These are phyloP conservation scores for Saraca asoca DNA, from an alignment of 331 rosid species.

Conservation along the genomic window DNA sequence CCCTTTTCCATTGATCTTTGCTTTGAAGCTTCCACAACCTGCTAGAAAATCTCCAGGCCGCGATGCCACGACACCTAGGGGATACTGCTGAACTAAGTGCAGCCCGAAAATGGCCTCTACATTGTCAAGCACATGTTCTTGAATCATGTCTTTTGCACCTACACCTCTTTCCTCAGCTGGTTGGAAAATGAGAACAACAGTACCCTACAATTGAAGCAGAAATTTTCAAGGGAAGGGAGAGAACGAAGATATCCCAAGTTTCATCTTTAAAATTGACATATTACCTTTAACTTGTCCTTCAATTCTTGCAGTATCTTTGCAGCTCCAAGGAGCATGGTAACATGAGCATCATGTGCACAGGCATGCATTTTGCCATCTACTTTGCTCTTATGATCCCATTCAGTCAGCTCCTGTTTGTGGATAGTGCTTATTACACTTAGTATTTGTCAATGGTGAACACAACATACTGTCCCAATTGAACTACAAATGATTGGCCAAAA, in stretches of 20 bases:
- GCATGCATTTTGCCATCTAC: constrained; percentile 70
- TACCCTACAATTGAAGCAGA: constrained; percentile 47
- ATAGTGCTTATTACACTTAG: not conserved
- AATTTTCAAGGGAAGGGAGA: constrained; percentile 4
- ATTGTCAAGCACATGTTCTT: constrained; percentile 55
- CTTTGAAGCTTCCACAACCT: constrained; percentile 79
- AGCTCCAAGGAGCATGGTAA: constrained; percentile 75
- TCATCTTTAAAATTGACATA: constrained; percentile 19
- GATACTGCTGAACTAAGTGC: constrained; percentile 45
- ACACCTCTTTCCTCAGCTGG: constrained; percentile 65
- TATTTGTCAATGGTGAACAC: constrained; percentile 2
- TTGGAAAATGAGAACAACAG: constrained; percentile 63
- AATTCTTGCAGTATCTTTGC: constrained; percentile 54
- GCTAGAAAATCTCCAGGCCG: constrained; percentile 67
- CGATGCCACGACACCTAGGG: constrained; percentile 51
- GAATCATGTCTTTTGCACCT: constrained; percentile 68
- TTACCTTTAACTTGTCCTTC: constrained; percentile 42
- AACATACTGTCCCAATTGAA: not conserved
- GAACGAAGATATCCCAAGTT: not conserved
- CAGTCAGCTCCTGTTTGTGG: constrained; percentile 51
- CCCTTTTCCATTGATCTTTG: constrained; percentile 64
- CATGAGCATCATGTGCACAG: constrained; percentile 70
- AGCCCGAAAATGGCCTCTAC: constrained; percentile 62
- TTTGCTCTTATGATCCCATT: constrained; percentile 72
- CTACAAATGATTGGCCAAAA: not conserved